Evolutionary conservation across 2,329 filamentous ascomycete species (phyloP).

Genomic region (Calonectria leucothoes): DNA sequence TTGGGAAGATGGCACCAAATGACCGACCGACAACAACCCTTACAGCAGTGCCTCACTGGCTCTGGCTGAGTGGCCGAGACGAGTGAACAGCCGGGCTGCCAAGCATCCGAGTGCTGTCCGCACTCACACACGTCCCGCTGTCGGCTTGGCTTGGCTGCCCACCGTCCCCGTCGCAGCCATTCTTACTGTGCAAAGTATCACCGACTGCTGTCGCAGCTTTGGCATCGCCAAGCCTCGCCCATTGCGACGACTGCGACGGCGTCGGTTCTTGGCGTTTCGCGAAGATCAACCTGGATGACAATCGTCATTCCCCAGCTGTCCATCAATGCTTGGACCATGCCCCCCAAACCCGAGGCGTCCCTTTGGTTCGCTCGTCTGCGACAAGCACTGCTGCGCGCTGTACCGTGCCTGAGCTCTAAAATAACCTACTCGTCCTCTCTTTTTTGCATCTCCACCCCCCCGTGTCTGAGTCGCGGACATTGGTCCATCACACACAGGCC

Average conservation of each 20-base stretch:
- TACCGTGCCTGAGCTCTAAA: conserved; percentile 11
- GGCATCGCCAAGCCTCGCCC: conserved; percentile 18
- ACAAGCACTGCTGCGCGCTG: conserved; percentile 8
- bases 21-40: conserved; percentile 15
- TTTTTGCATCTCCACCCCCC: conserved; percentile 1
- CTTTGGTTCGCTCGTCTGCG: background rate
- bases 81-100: background rate
- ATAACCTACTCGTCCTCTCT: conserved; percentile 10
- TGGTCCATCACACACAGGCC: conserved; percentile 14
- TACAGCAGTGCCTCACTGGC: conserved; percentile 15
- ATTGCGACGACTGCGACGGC: conserved; percentile 17
- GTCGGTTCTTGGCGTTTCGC: conserved; percentile 10
- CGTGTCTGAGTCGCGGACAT: conserved; percentile 14
- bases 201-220: conserved; percentile 17
- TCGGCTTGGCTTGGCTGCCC: background rate
- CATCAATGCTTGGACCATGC: conserved; percentile 3
- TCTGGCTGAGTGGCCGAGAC: conserved; percentile 1
- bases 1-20: background rate
- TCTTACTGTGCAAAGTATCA: conserved; percentile 23
- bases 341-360: conserved; percentile 4
- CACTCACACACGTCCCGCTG: background rate
- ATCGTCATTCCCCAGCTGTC: conserved; percentile 6
- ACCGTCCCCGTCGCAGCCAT: conserved; percentile 7
- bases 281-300: conserved; percentile 11
- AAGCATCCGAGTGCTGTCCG: background rate